phyloP scores from a whole-genome alignment of 2,329 filamentous ascomycete species.

The Malbranchea zuffiana region DNA sequence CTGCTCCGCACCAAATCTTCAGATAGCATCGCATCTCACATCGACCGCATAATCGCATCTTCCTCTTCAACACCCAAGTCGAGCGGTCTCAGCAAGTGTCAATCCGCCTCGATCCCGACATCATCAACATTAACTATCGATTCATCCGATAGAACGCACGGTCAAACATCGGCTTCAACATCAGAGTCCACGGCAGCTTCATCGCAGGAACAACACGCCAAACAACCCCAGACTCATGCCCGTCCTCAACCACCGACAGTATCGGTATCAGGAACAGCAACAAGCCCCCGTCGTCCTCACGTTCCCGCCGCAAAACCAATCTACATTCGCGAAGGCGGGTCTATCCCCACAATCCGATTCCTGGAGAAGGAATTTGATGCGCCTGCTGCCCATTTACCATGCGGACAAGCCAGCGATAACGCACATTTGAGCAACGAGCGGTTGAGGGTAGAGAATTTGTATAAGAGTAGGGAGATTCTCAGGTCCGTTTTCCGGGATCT shows the following conservation, averaged over 20 bases:
- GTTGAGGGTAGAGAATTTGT: constrained; percentile 73
- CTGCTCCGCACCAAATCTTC: constrained; percentile 28
- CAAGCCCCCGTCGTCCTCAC: constrained; percentile 10
- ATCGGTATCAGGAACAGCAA: neutral
- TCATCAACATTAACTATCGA: constrained; percentile 13
- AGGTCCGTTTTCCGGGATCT: constrained; percentile 68
- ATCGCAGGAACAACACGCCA: constrained; percentile 16
- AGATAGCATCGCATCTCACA: constrained; percentile 31
- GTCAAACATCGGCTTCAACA: too few species aligned
- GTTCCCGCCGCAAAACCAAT: constrained; percentile 44
- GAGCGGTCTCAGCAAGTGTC: constrained; percentile 1
- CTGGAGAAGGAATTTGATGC: constrained; percentile 88
- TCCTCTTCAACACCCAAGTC: constrained; percentile 12
- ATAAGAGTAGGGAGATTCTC: constrained; percentile 88
- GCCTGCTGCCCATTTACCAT: constrained; percentile 83
- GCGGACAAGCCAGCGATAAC: constrained; percentile 85
- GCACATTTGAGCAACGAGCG: constrained; percentile 94
- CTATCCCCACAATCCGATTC: constrained; percentile 88
- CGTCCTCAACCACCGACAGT: neutral
- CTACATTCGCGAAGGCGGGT: constrained; percentile 91
- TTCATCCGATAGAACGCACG: neutral
- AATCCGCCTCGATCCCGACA: constrained; percentile 7
- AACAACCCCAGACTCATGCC: too few species aligned
- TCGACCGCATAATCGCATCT: constrained; percentile 31
- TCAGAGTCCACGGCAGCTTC: constrained; percentile 24